Evolutionary conservation across 768 basidiomycete genomes (phyloP).

Genomic region (Omphalotus guepiniiformis): DNA sequence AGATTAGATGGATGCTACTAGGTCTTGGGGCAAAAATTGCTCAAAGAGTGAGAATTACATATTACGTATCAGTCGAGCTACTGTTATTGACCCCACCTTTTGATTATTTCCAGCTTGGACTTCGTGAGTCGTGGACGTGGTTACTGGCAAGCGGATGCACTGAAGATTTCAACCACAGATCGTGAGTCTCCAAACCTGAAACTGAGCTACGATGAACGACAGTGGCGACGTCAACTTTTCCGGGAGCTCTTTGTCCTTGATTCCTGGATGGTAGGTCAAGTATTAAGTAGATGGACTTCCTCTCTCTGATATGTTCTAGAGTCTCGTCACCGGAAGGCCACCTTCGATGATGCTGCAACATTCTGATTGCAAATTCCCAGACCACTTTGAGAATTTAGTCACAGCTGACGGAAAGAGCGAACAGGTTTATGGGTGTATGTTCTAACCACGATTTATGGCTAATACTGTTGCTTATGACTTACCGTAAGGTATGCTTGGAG

Average conservation of each 20-base stretch:
- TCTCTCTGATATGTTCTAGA: constrained; percentile 23
- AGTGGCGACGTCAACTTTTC: constrained; percentile 43
- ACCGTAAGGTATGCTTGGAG: constrained; percentile 40
- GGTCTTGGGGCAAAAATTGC: constrained; percentile 39
- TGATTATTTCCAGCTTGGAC: constrained; percentile 38
- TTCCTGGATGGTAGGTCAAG: constrained; percentile 44
- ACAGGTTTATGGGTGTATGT: constrained; percentile 36
- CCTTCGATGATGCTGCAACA: constrained; percentile 42
- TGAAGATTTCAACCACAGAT: constrained; percentile 29
- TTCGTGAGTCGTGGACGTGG: constrained; percentile 43
- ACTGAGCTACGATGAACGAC: constrained; percentile 39
- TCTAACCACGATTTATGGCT: neutral
- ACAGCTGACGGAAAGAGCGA: constrained; percentile 32
- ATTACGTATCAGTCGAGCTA: neutral
- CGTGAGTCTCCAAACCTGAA: constrained; percentile 48
- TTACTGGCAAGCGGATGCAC: neutral
- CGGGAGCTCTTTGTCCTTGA: constrained; percentile 53
- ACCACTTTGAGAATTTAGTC: constrained; percentile 32
- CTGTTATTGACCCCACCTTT: constrained; percentile 3
- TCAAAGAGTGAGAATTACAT: constrained; percentile 35
- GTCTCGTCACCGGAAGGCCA: constrained; percentile 48
- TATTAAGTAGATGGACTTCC: too few species aligned
- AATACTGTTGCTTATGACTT: too few species aligned
- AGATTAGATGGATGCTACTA: constrained; percentile 45
- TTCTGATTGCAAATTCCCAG: constrained; percentile 49